Base-by-base conservation (phyloP, 345 rosid species). In the Geranium brycei region DNA sequence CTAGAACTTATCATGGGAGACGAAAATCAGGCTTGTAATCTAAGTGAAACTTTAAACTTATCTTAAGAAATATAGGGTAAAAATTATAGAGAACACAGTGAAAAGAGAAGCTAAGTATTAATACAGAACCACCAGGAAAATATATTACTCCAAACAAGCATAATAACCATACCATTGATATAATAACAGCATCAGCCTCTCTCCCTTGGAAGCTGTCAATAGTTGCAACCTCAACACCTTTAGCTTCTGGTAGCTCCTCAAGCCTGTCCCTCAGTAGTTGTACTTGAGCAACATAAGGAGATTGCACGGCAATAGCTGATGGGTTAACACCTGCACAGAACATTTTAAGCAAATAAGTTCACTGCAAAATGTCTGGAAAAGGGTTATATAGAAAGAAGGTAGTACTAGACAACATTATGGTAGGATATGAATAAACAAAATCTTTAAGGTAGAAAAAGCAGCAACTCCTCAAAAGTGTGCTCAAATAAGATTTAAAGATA, bases 211-310 rank as follows among this genome's bases (percentile, higher is more conserved):
- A 92, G 79, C 96, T 92, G 69, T 92, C 98, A 15, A 92, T 86
- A 53, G 97, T 92, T 71, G 95, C 88, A 70, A 89, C 95, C 80
- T 92, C 96, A 56, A 92, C 84, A 38, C 95, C 95, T 56, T 66
- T 84, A 63, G 93, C 86, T 71, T 78, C 88, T 55, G 95, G 93
- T 67, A 78, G 71, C 72, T 89, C 95, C 64, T 86, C 87, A 41
- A 92, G 87, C 76, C 91, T 84, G 57, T 92, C 93, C 75, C 93
- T 84, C 71, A 89, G 74, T 64, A 85, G 93, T 57, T 92, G 98
- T 64, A 92, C 98, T 71, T 92, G 98, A 58, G 98, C 93, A 68
- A 92, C 98, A 73, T 92, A 92, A 60, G 98, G 98, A 56, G 98
- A 92, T 73, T 92, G 96, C 70, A 92, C 91, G 0, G 89, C 91